These are phyloP conservation scores for Triticum timopheevii DNA, from an alignment of 176 grass and related monocot species.

Conservation along the genomic window DNA sequence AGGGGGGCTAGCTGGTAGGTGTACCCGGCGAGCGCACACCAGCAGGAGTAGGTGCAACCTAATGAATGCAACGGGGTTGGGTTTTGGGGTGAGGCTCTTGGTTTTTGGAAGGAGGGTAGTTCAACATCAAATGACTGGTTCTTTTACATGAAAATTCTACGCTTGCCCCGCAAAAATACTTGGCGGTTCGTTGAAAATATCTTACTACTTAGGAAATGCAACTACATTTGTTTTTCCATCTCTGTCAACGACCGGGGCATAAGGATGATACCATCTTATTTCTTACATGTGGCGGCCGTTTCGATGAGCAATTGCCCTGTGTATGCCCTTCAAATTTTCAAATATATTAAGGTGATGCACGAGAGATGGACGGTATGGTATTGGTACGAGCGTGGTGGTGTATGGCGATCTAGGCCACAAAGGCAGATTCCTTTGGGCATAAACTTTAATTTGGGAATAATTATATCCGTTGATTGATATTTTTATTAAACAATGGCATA, in stretches of 20 bases:
- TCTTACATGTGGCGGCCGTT: too few species aligned
- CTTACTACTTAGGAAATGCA: neutral
- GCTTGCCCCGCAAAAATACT: neutral
- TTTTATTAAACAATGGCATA: neutral
- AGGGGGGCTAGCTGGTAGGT: neutral
- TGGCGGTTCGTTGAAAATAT: neutral
- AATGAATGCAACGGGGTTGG: neutral
- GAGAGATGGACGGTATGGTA: neutral
- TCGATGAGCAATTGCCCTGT: too few species aligned
- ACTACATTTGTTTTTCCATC: neutral
- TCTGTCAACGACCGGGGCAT: neutral
- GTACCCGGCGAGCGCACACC: conserved; percentile 26
- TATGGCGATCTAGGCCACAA: neutral
- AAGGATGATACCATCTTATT: too few species aligned
- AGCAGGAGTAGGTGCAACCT: neutral
- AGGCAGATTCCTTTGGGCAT: neutral
- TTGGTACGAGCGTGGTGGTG: neutral
- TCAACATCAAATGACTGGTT: neutral
- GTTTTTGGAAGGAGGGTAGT: neutral
- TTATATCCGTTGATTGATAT: too few species aligned
- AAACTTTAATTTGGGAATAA: neutral
- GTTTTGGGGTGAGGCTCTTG: neutral
- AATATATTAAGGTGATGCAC: neutral
- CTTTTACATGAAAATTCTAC: neutral
- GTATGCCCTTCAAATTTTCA: neutral